Evolutionary conservation across 2,329 filamentous ascomycete genomes (phyloP), one percentile per base, ranked within the genome.

Genomic region (Aureobasidium sp.): DNA sequence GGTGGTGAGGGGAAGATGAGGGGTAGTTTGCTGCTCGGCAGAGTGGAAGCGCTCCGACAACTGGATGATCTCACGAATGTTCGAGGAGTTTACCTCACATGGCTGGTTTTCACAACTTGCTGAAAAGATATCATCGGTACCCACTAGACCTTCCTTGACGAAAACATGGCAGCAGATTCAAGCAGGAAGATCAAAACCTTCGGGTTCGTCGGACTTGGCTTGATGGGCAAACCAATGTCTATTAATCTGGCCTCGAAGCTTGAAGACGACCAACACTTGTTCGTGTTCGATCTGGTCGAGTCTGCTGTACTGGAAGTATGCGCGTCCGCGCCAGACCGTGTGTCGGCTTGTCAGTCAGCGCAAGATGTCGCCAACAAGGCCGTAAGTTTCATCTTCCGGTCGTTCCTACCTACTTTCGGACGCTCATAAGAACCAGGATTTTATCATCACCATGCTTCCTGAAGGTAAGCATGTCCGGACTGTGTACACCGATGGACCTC

Each of bases 151-250:
- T 11, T 1, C 39, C 8, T 42, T 44, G 20, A 14, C 20, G 6
- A 29, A 2, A 53, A 22, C 47, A 62, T 62, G 59, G 22, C 59
- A 14, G 15, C 20, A 25, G 41, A 44, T 12, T 27, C 27, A 20
- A 45, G 20, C 27, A 44, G 51, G 9, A 6, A 44, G 1, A 47
- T 51, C 48, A 56, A 57, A 17, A 57, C 62, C 17, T 65, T 80
- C 25, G 78, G 79, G 48, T 84, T 83, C 70, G 77, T 84, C 49
- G 81, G 82, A 66, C 74, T 83, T 1, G 81, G 81, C n/a, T 75
- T 77, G 12, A 84, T 83, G 81, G 81, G 81, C 0, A 75, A 73
- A 58, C 81, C 81, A 12, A 84, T 84, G 81, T 75, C 78, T 5
- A 70, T 69, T 22, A 80, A 83, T 67, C 72, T 84, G 27, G 75